Evolutionary conservation across 257 asterid genomes (phyloP), one percentile per base, ranked within the genome.

Genomic region (Solanum pimpinellifolium): DNA sequence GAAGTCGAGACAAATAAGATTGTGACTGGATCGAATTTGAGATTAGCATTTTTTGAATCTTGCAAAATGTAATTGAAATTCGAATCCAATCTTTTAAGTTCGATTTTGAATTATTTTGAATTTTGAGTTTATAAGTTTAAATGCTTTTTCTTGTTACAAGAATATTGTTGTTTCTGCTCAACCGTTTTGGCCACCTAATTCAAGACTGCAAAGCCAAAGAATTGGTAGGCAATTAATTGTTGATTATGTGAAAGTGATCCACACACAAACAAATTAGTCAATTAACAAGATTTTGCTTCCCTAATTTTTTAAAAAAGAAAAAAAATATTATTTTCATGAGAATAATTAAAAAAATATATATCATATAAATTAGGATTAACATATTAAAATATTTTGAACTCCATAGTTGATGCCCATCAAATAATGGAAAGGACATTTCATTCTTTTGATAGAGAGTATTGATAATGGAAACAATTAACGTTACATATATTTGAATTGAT

Each of bases 151-250:
- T 59, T 20, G 1, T 21, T 60, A 9, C 68, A 60, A 60, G 13
- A 8, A 59, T 60, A 33, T 15, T 14, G 35, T n/a, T 41, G 83
- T 0, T 23, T n/a, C 56, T n/a, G 59, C 59, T 41, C 14, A n/a
- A 2, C 37, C 76, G 59, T 42, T 85, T 86, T 85, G 86, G 84
- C 78, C 87, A 88, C 86, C 86, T 77, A 85, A 83, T 44, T 78
- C 37, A 12, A 72, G 60, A 83, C 25, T 16, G 49, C 76, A 27
- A 11, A 39, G 87, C 12, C 35, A 31, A 44, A 76, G 37, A 73
- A 73, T 72, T 72, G 78, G 60, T 31, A 41, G 52, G 33, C 12
- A 39, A 76, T 23, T 41, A 41, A 7, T n/a, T 13, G 37, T 41
- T 1, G 60, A 42, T 76, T 76, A 42, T n/a, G 59, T 41, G 59